Conservation (phyloP, 441 rosid species). For the Pelargonium fulgidum region DNA sequence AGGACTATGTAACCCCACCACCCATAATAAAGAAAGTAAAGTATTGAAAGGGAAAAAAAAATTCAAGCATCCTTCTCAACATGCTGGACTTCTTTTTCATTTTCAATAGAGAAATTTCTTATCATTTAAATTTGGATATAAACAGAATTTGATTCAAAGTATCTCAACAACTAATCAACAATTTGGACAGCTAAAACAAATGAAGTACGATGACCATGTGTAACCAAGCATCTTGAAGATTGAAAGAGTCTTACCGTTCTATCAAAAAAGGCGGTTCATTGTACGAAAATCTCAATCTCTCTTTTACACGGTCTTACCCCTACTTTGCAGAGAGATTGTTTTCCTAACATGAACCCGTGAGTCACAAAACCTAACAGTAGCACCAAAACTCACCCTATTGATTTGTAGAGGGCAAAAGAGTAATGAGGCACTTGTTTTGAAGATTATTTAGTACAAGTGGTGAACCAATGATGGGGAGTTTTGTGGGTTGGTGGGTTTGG, state of each 20-base stretch:
- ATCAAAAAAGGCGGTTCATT: too few species aligned
- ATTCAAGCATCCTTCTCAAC: constrained; percentile 4
- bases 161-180: not conserved
- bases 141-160: not conserved
- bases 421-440: not conserved
- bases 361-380: too few species aligned
- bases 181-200: not conserved
- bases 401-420: not conserved
- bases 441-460: not conserved
- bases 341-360: too few species aligned
- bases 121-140: too few species aligned
- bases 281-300: too few species aligned
- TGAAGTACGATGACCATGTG: not conserved
- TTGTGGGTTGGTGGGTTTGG: constrained; percentile 28
- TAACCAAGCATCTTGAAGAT: not conserved
- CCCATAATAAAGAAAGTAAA: constrained; percentile 3
- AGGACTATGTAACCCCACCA: constrained; percentile 2
- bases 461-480: constrained; percentile 21
- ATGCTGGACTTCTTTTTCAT: not conserved
- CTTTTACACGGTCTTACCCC: too few species aligned
- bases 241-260: not conserved
- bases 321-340: too few species aligned
- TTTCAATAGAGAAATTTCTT: too few species aligned
- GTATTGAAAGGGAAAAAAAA: not conserved
- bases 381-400: too few species aligned